phyloP scores from a whole-genome alignment of 768 basidiomycete genomes.

The Lactarius tabidus region DNA sequence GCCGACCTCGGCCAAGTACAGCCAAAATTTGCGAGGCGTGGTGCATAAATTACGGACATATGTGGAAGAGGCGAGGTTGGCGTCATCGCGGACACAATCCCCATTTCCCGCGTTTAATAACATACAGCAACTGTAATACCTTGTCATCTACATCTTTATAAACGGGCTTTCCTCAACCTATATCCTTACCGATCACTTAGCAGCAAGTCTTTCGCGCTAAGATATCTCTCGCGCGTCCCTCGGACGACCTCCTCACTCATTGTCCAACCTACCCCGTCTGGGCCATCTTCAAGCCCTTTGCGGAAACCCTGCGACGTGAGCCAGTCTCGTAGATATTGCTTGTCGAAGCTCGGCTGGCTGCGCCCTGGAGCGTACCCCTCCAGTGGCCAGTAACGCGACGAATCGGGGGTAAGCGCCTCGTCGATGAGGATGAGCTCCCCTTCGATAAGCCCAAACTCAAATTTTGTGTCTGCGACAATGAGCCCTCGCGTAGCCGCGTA shows the following conservation, averaged over 20 bases:
- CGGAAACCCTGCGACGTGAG: slow-evolving; percentile 67
- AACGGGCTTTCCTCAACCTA: not conserved
- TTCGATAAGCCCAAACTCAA: slow-evolving; percentile 88
- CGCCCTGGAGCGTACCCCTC: slow-evolving; percentile 67
- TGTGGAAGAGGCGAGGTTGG: slow-evolving; percentile 47
- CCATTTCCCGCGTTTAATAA: not conserved
- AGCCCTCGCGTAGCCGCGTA: slow-evolving; percentile 73
- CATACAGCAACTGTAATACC: slow-evolving; percentile 5
- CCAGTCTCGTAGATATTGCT: slow-evolving; percentile 94
- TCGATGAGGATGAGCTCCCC: slow-evolving; percentile 80
- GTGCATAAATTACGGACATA: slow-evolving; percentile 66
- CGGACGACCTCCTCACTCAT: slow-evolving; percentile 72
- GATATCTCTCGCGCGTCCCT: slow-evolving; percentile 75
- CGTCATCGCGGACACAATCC: not conserved
- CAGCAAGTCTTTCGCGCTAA: slow-evolving; percentile 66
- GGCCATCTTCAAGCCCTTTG: slow-evolving; percentile 76
- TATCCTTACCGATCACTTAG: not conserved
- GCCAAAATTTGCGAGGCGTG: slow-evolving; percentile 70
- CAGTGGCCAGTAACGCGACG: slow-evolving; percentile 93
- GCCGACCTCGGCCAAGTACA: slow-evolving; percentile 81
- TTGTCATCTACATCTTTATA: not conserved
- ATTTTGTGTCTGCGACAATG: slow-evolving; percentile 97
- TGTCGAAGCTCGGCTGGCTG: slow-evolving; percentile 89
- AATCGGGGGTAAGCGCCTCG: slow-evolving; percentile 96
- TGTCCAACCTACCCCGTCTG: slow-evolving; percentile 68